These are phyloP conservation scores for Xylariaceae sp. DNA, from an alignment of 2,329 filamentous ascomycete species.

Conservation along the genomic window DNA sequence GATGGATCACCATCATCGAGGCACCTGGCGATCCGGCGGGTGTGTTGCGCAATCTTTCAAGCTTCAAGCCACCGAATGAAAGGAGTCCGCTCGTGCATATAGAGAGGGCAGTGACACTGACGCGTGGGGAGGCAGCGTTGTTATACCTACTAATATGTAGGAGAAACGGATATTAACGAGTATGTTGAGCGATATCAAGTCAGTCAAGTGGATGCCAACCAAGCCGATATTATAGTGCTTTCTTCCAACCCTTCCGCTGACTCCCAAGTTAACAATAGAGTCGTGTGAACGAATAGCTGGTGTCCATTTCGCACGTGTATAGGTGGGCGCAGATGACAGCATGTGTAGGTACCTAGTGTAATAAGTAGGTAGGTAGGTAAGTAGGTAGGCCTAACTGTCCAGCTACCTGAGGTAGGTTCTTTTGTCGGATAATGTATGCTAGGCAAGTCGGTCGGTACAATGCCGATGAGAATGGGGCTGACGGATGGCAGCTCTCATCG, in stretches of 20 bases:
- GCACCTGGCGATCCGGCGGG: not conserved
- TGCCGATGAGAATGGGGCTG: not conserved
- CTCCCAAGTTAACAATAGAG: conserved; percentile 13
- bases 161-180: too few relatives aligned
- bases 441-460: not conserved
- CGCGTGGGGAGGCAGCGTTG: not conserved
- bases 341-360: not conserved
- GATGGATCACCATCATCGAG: conserved; percentile 5
- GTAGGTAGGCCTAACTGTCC: too few relatives aligned
- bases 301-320: conserved; percentile 27
- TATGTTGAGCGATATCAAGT: not conserved
- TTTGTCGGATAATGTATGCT: too few relatives aligned
- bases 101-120: not conserved
- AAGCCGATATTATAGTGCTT: not conserved
- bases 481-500: not conserved
- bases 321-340: not conserved
- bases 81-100: not conserved
- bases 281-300: conserved; percentile 12
- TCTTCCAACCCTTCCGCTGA: not conserved
- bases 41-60: not conserved
- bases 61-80: conserved; percentile 1
- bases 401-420: too few relatives aligned
- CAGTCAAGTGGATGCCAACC: not conserved
- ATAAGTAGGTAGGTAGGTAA: not conserved
- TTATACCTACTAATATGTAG: too few relatives aligned